Evolutionary conservation across 257 asterid species (phyloP).

Genomic region (Capsicum pubescens): DNA sequence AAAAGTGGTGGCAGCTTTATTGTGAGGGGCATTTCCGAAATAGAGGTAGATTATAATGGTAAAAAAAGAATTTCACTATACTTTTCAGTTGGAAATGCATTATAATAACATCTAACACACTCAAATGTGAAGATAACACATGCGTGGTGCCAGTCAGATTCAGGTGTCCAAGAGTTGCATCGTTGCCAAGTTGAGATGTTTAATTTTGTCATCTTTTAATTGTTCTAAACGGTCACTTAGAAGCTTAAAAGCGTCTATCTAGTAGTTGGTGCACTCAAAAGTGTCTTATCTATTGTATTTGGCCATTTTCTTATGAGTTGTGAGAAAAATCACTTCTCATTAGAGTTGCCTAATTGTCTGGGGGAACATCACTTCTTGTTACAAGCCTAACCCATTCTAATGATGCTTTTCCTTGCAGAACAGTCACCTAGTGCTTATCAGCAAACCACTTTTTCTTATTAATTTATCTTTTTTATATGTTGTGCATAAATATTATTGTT

Average conservation of each 20-base stretch:
- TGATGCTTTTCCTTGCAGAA: slow-evolving; percentile 6
- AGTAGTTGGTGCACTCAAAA: background rate
- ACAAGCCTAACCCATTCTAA: background rate
- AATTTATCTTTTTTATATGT: background rate
- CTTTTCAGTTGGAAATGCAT: background rate
- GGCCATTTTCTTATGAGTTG: background rate
- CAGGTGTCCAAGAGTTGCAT: background rate
- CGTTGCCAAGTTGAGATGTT: background rate
- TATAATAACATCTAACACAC: background rate
- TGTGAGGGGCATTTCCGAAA: background rate
- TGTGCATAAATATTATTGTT: background rate
- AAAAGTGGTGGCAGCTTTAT: background rate
- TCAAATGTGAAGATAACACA: background rate
- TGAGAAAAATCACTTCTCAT: background rate
- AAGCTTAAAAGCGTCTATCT: slow-evolving; percentile 2
- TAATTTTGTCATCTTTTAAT: too few species aligned
- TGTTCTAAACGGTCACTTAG: background rate
- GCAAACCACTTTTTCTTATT: background rate
- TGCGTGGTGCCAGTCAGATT: background rate
- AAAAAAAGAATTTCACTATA: background rate
- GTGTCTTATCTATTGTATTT: background rate
- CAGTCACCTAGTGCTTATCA: slow-evolving; percentile 6
- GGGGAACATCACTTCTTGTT: background rate
- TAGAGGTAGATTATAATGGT: background rate
- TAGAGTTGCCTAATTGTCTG: background rate